Conservation (phyloP, 2,329 filamentous ascomycete species). For the Trichoderma asperellum region DNA sequence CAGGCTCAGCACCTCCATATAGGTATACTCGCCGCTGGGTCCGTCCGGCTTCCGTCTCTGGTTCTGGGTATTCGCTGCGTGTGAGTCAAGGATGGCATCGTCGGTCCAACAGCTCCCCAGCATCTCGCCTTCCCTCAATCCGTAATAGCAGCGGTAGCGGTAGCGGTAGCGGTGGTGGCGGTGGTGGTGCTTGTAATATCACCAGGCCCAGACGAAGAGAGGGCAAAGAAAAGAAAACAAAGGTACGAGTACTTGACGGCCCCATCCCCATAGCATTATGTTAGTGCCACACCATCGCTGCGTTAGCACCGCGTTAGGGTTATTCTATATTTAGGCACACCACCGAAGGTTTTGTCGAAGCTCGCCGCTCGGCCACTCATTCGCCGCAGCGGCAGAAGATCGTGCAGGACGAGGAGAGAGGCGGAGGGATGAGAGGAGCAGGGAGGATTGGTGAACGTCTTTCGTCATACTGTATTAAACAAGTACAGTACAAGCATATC, state of each 20-base stretch:
- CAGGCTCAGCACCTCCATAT: neutral
- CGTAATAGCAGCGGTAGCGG: neutral
- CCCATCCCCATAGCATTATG: neutral
- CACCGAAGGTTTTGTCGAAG: conserved; percentile 26
- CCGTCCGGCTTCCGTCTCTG: neutral
- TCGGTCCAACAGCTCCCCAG: neutral
- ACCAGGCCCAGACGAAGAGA: neutral
- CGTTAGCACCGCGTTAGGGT: conserved; percentile 17
- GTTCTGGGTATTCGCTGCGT: neutral
- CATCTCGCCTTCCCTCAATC: neutral
- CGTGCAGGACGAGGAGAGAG: neutral
- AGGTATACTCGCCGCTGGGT: neutral
- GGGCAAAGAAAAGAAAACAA: neutral
- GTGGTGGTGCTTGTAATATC: neutral
- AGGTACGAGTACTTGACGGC: conserved; percentile 3
- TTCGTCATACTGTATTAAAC: neutral
- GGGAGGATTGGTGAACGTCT: neutral
- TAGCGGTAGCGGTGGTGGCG: too few species aligned
- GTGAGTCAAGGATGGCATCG: neutral
- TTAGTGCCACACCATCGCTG: conserved; percentile 22
- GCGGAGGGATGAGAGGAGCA: neutral
- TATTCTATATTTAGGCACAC: conserved; percentile 26
- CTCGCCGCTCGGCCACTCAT: conserved; percentile 17
- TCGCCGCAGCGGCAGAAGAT: conserved; percentile 17
- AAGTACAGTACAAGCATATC: neutral